Evolutionary conservation across 2,329 filamentous ascomycete genomes (phyloP), one percentile per base, ranked within the genome.

Genomic region (Trichoderma aggressivum): DNA sequence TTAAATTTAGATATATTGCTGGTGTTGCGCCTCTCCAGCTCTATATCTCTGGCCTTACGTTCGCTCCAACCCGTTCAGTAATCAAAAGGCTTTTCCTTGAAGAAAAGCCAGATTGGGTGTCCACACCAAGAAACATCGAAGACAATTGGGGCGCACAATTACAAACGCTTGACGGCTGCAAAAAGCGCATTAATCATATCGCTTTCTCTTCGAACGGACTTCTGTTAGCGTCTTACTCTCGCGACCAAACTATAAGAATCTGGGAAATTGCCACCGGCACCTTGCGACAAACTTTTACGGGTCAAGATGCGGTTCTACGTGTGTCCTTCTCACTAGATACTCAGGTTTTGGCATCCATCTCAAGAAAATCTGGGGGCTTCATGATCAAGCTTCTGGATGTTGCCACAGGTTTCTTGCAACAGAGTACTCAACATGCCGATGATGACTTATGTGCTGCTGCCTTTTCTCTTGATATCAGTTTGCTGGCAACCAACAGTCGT

Each of bases 401-500:
- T 21, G 2, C 43, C 8, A 47, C 43, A 47, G 43, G 18, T 3
- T 3, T 6, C 18, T 56, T 30, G 14, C 53, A n/a, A 6, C 3
- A 7, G 16, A 26, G 1, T 4, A 28, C 28, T 0, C 18, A 55
- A 1, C 14, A 0, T 18, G 10, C 18, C 0, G 16, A 18, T 5
- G 0, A 0, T 7, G 8, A n/a, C n/a, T n/a, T 39, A 10, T 3
- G 1, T 2, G n/a, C 5, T 6, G 53, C 53, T 18, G 0, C 1
- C 3, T 18, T 56, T 56, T 28, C 24, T 16, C 24, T 0, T 11
- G 14, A 56, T 3, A 4, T 16, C 3, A 30, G 14, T 16, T 30
- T 16, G 3, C 14, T 56, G 11, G 53, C 53, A 2, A 16, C 26
- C 10, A 24, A 2, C 3, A 11, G 24, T 3, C 0, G 0, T 3